A percentile compares a stretch with the other conserved stretches of the same genome.
These are phyloP conservation scores for Aspergillus nanangensis DNA, from an alignment of 495 filamentous ascomycete species.

Conservation along the genomic window DNA sequence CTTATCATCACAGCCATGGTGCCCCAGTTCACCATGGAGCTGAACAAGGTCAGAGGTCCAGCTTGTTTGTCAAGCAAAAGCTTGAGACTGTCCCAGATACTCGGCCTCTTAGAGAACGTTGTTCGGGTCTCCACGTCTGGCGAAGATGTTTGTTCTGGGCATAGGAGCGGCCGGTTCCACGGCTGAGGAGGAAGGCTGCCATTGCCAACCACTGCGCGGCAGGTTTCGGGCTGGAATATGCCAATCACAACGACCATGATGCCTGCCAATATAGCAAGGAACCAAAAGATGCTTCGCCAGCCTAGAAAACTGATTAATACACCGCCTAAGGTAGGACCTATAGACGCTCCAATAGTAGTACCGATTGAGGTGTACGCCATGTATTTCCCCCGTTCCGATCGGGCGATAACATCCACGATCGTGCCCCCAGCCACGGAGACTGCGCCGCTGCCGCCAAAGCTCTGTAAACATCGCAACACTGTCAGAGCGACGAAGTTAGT, in stretches of 20 bases:
- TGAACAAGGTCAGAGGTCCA: neutral
- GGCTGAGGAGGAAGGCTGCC: slow-evolving; percentile 29
- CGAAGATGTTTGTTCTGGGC: neutral
- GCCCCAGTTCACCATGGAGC: neutral
- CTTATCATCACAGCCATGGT: neutral
- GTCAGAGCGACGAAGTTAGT: slow-evolving; percentile 33
- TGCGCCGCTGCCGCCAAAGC: slow-evolving; percentile 31
- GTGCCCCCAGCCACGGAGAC: slow-evolving; percentile 26
- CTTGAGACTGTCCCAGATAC: neutral
- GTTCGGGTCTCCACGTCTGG: neutral
- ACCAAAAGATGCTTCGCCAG: slow-evolving; percentile 68
- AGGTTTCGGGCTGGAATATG: slow-evolving; percentile 29
- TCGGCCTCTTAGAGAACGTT: neutral
- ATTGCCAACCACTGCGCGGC: slow-evolving; percentile 35
- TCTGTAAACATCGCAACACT: slow-evolving; percentile 36
- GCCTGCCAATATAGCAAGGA: slow-evolving; percentile 52
- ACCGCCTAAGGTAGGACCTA: slow-evolving; percentile 58
- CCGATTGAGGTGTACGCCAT: slow-evolving; percentile 20
- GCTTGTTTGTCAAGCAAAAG: neutral
- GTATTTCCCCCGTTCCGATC: slow-evolving; percentile 31
- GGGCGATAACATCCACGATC: slow-evolving; percentile 29
- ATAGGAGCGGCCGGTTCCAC: slow-evolving; percentile 18
- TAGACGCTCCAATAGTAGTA: slow-evolving; percentile 29
- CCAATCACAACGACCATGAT: slow-evolving; percentile 20
- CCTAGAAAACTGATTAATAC: slow-evolving; percentile 56